These are phyloP conservation scores for Metahyphopichia silvanorum DNA, from an alignment of 805 yeast genomes.

Conservation along the genomic window DNA sequence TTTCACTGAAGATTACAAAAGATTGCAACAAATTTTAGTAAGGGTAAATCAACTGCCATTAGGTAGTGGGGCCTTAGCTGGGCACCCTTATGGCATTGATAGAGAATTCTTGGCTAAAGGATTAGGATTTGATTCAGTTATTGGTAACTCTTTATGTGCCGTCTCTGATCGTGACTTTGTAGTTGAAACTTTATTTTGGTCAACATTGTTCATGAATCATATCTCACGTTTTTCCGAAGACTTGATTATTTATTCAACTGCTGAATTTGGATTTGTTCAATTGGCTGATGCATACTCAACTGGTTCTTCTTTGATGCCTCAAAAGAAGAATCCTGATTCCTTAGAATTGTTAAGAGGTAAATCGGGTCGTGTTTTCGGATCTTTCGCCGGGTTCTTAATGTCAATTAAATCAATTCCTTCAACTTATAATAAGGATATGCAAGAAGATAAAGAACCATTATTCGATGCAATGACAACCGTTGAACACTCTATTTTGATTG, in stretches of 20 bases:
- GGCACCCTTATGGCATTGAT: slow-evolving; percentile 99
- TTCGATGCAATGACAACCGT: slow-evolving; percentile 89
- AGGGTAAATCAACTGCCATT: slow-evolving; percentile 88
- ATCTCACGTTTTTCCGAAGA: slow-evolving; percentile 93
- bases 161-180: slow-evolving; percentile 98
- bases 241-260: slow-evolving; percentile 91
- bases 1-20: slow-evolving; percentile 83
- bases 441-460: slow-evolving; percentile 98
- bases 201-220: slow-evolving; percentile 91
- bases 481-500: slow-evolving; percentile 89
- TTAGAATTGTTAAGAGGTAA: slow-evolving; percentile 94
- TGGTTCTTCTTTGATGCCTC: slow-evolving; percentile 98
- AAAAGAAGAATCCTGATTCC: slow-evolving; percentile 97
- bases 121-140: slow-evolving; percentile 77
- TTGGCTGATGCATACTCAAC: slow-evolving; percentile 98
- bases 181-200: slow-evolving; percentile 94
- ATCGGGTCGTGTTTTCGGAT: slow-evolving; percentile 95
- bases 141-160: slow-evolving; percentile 95
- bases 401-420: slow-evolving; percentile 96
- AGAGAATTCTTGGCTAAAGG: slow-evolving; percentile 82
- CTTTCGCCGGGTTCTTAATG: slow-evolving; percentile 94
- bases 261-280: slow-evolving; percentile 92
- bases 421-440: slow-evolving; percentile 96
- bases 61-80: slow-evolving; percentile 98
- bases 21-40: slow-evolving; percentile 74